A percentile compares a stretch with the other conserved stretches of the same genome.
phyloP scores from a whole-genome alignment of 768 basidiomycete species.

The Mycena albidolilacea region DNA sequence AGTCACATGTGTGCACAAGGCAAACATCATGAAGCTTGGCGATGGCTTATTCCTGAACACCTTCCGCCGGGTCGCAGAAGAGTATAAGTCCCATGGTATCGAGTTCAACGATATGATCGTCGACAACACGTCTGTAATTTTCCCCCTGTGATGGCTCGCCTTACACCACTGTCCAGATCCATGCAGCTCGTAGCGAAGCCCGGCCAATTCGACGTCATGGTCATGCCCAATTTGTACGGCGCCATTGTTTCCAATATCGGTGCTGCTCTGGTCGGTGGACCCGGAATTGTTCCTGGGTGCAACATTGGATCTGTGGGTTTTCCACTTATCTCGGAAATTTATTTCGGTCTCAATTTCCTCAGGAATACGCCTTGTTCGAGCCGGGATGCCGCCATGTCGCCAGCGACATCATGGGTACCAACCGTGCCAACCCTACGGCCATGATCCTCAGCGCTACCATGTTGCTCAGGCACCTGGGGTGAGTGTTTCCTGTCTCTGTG shows the following conservation, averaged over 20 bases:
- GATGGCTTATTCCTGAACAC: constrained; percentile 99
- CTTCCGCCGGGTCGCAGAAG: constrained; percentile 96
- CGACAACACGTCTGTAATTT: constrained; percentile 87
- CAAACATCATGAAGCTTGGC: constrained; percentile 99
- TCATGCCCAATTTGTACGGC: constrained; percentile 98
- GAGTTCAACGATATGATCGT: constrained; percentile 98
- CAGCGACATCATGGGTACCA: constrained; percentile 96
- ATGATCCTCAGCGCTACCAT: constrained; percentile 98
- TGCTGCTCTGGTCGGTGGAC: constrained; percentile 97
- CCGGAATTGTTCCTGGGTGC: constrained; percentile 97
- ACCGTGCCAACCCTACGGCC: constrained; percentile 96
- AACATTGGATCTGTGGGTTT: constrained; percentile 89
- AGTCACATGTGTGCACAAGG: constrained; percentile 99
- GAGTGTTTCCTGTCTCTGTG: constrained; percentile 48
- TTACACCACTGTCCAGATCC: constrained; percentile 65
- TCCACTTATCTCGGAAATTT: neutral
- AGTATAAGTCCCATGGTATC: constrained; percentile 95
- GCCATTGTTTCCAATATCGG: constrained; percentile 99
- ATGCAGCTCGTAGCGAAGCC: constrained; percentile 99
- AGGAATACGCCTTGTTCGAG: constrained; percentile 99
- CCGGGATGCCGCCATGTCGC: constrained; percentile 98
- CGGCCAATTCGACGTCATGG: constrained; percentile 98
- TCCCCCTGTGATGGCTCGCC: constrained; percentile 15
- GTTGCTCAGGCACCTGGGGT: constrained; percentile 98
- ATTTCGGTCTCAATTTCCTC: constrained; percentile 29